Conservation (phyloP, 495 filamentous ascomycete genomes). For the Xylaria venustula region DNA sequence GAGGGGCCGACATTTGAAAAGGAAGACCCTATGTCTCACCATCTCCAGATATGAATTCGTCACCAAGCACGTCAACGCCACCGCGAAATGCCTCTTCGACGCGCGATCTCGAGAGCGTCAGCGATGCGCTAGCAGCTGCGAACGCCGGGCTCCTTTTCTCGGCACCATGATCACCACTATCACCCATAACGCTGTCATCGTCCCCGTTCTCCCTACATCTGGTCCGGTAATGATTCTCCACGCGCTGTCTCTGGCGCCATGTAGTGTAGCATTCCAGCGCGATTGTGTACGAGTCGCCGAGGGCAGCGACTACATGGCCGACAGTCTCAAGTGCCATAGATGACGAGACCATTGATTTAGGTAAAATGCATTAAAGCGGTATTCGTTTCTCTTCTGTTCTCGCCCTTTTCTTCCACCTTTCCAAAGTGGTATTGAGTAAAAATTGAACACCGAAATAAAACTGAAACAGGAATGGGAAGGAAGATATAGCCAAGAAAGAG, state of each 20-base stretch:
- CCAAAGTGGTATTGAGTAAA: too few relatives aligned
- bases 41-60: slow-evolving; percentile 34
- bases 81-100: slow-evolving; percentile 35
- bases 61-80: slow-evolving; percentile 35
- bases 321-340: slow-evolving; percentile 34
- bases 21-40: slow-evolving; percentile 21
- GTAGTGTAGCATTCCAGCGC: slow-evolving; percentile 35
- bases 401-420: too few relatives aligned
- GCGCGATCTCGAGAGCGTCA: slow-evolving; percentile 31
- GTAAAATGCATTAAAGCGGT: neutral
- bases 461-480: too few relatives aligned
- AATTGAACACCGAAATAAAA: too few relatives aligned
- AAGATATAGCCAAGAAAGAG: too few relatives aligned
- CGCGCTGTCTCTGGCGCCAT: slow-evolving; percentile 31
- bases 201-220: too few relatives aligned
- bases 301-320: slow-evolving; percentile 27
- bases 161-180: neutral
- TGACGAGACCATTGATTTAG: neutral
- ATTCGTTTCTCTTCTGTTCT: neutral
- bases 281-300: slow-evolving; percentile 30
- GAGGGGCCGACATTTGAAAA: too few relatives aligned
- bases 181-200: slow-evolving; percentile 3
- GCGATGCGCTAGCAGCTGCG: slow-evolving; percentile 34
- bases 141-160: too few relatives aligned
- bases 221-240: slow-evolving; percentile 19